Conservation (phyloP, 2,329 filamentous ascomycete species). For the Exserohilum rostratum region DNA sequence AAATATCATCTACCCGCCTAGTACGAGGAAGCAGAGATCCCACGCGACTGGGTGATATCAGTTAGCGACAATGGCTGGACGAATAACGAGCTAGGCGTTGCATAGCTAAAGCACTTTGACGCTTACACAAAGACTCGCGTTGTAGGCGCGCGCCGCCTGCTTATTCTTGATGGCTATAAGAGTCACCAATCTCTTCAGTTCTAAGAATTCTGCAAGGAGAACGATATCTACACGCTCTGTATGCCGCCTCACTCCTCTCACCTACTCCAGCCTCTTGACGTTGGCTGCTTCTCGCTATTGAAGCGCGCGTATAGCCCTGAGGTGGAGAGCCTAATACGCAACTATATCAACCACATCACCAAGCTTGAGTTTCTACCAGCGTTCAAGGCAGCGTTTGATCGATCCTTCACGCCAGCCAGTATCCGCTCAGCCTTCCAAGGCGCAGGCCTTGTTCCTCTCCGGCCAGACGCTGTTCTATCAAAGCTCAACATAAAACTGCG, state of each 20-base stretch:
- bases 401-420: too few relatives aligned
- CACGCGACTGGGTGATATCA: too few relatives aligned
- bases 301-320: not conserved
- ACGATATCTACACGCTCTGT: conserved; percentile 29
- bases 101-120: conserved; percentile 25
- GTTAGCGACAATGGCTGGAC: conserved; percentile 17
- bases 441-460: too few relatives aligned
- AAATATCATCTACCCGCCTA: too few relatives aligned
- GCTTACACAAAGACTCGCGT: conserved; percentile 11
- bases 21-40: too few relatives aligned
- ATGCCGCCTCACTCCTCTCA: conserved; percentile 8
- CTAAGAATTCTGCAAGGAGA: conserved; percentile 38
- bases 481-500: too few relatives aligned
- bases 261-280: not conserved
- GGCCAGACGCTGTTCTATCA: too few relatives aligned
- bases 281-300: not conserved
- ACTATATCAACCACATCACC: too few relatives aligned
- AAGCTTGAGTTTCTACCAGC: too few relatives aligned
- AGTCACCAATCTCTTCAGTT: conserved; percentile 47
- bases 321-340: too few relatives aligned
- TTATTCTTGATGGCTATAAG: conserved; percentile 43
- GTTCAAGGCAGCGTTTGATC: too few relatives aligned
- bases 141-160: conserved; percentile 17
- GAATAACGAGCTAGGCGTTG: conserved; percentile 18
- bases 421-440: too few relatives aligned